Base-by-base conservation (phyloP, 2,329 filamentous ascomycete genomes). In the Sclerotinia borealis region DNA sequence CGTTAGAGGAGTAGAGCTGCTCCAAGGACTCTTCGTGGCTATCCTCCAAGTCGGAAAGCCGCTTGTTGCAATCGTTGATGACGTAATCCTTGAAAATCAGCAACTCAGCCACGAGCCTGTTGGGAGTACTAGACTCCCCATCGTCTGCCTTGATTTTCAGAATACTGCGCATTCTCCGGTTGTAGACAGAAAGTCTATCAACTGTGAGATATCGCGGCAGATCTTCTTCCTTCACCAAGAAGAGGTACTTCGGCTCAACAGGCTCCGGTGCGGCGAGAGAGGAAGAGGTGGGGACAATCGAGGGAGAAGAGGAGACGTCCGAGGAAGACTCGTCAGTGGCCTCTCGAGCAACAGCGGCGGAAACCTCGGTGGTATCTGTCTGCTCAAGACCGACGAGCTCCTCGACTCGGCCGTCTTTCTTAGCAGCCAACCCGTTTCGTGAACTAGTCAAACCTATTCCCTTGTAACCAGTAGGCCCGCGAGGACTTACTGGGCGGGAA, bases 141-240 rank as follows among this genome's bases (percentile, higher is more conserved):
- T 43, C 9, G 19, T 43, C 19, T 22, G 5, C 19, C 19, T 4
- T 22, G n/a, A 7, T 43, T 4, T 9, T 11, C 41, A n/a, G 19
- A 19, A 43, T 22, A 3, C 22, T 10, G 19, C 41, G 41, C 7
- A 43, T 43, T 3, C n/a, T n/a, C 2, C 22, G 7, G 8, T 43
- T 43, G 5, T 22, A n/a, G 10, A 10, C 8, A 22, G 19, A 8
- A 4, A 43, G 41, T 10, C 41, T 19, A 22, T 22, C 4, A 4
- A 43, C 5, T 10, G 41, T 43, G 19, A 43, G 22, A 11, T 22
- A 7, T n/a, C 8, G 8, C 2, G 2, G 4, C 8, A 43, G 9
- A 10, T 6, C 19, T 2, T n/a, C 41, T 11, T 7, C 0, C 0
- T 8, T 43, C 6, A 2, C 19, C 2, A n/a, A 3, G 19, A n/a